Base-by-base conservation (phyloP, 805 yeast species). In the Zygotorulaspora danielsina region DNA sequence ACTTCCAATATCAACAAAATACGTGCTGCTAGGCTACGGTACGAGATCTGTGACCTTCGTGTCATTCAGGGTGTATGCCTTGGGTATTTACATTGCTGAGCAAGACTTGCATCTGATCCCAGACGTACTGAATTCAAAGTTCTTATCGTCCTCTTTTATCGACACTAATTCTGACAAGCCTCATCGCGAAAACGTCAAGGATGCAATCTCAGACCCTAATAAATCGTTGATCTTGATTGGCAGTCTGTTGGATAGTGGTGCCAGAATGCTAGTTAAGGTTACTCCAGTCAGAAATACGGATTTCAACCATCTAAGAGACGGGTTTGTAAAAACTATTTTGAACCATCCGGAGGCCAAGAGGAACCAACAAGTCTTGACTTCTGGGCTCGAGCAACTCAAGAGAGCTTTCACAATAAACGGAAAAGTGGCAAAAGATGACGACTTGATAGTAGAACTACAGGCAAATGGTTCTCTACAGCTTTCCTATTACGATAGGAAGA, bases 251-350 rank as follows among this genome's bases (percentile, higher is more conserved):
- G 76, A 75, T 30, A 61, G 75, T 8, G 76, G 79, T 10, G 74
- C 82, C 24, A 73, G 78, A 41, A 72, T 87, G 50, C 67, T 79
- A 32, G 81, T 88, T 18, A 71, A 95, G 46, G 81, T 90, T 42
- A 79, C 83, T 8, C 97, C 98, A 0, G 79, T 82, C 12, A 76
- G 96, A 57, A 87, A 84, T 60, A 90, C 97, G 1, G 97, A 90
- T 63, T 88, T 84, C 63, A 78, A 79, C 46, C 97, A 93, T 58
- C 64, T 90, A 54, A 76, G 84, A 49, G 97, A 93, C 57, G 97
- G 97, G 0, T 75, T 93, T 45, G 75, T 87, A 34, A 81, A 89
- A 58, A 78, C 95, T 0, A 75, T 86, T 33, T 69, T 81, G 59
- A 82, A 86, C 24, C 78, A 77, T 54, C 78, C 82, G 2, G 65